These are phyloP conservation scores for Quillaja saponaria DNA, from an alignment of 306 rosid genomes.

Conservation along the genomic window DNA sequence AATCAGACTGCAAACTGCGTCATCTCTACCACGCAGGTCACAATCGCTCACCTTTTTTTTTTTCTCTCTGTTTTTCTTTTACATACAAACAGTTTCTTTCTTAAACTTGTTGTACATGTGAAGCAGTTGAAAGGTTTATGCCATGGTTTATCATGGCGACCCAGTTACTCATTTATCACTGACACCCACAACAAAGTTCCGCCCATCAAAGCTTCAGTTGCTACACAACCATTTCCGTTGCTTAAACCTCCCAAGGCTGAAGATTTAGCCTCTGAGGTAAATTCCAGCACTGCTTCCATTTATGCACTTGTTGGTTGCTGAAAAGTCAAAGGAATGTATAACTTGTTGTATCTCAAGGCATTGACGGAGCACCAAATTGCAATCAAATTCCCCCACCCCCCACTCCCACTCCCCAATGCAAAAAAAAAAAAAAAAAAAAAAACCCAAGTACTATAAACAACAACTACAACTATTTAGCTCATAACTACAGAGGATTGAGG, in stretches of 20 bases:
- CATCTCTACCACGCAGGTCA: constrained; percentile 63
- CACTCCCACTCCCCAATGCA: no score
- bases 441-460: no score
- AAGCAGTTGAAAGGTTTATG: constrained; percentile 50
- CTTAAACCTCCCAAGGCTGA: constrained; percentile 52
- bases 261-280: constrained; percentile 66
- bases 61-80: background rate
- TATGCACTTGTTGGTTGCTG: constrained; percentile 15
- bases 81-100: background rate
- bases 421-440: no score
- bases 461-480: constrained; percentile 15
- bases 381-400: no score
- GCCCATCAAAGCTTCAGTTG: constrained; percentile 59
- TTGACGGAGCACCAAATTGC: no score
- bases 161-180: constrained; percentile 33
- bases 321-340: background rate
- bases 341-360: background rate
- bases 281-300: background rate
- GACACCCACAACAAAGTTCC: constrained; percentile 36
- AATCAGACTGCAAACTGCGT: constrained; percentile 51
- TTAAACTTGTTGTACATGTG: constrained; percentile 10
- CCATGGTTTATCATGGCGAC: constrained; percentile 50
- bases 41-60: constrained; percentile 21
- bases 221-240: constrained; percentile 59
- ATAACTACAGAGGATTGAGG: constrained; percentile 4